Evolutionary conservation across 1,284 basidiomycete species (phyloP), one percentile per base, ranked within the genome.

Genomic region (Vanrija pseudolonga): DNA sequence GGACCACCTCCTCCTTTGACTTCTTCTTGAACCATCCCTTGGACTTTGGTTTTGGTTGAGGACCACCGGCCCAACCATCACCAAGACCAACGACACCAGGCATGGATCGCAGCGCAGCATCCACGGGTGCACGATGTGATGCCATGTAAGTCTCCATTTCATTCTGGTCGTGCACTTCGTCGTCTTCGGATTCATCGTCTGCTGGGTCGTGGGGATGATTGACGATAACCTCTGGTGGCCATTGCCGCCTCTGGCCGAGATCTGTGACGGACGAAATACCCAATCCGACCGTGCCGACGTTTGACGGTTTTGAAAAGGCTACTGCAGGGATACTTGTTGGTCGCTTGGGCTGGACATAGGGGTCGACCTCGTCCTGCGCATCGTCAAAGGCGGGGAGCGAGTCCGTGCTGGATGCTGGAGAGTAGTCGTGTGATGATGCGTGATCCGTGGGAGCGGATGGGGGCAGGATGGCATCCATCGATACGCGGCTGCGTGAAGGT

Each of bases 61-160:
- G 53, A 23, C 66, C 68, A 28, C 68, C 64, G 11, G 67, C 67
- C 71, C 71, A 73, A 12, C 71, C 71, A 40, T 73, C 71, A 8
- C 71, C 71, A 3, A 73, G 47, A 5, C 69, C 69, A 2, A 69
- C 57, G n/a, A 73, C 64, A 8, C 69, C 71, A 5, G 66, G 65
- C 42, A 61, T 56, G 12, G 67, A 67, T 22, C 71, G 63, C 17
- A 72, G 28, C 2, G 48, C 47, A 2, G 55, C 58, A 39, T 72
- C 64, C 2, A 61, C 59, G 14, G 58, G 61, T 15, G 41, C 58
- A 19, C 58, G 58, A 26, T 60, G 46, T 23, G 48, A 51, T 1
- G 55, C 49, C 55, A 56, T 56, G 51, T 60, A 56, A 7, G 28
- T 37, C 18, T 60, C 58, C 55, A 60, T 60, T 36, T 60, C 58